Evolutionary conservation across 2,329 filamentous ascomycete genomes (phyloP).

Genomic region (Stenocarpella maydis): DNA sequence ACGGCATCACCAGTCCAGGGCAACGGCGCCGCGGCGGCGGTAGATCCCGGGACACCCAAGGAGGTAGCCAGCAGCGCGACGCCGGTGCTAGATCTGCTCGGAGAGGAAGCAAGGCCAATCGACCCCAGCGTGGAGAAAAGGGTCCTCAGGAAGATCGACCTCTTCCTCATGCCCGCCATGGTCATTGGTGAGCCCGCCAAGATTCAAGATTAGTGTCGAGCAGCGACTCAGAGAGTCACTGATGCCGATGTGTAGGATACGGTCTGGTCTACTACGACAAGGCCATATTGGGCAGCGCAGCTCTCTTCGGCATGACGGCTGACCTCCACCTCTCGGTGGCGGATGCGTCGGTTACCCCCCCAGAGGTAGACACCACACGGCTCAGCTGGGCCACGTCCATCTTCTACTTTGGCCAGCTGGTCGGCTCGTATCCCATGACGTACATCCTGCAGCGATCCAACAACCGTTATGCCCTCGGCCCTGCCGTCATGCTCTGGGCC

Average conservation of each 20-base stretch:
- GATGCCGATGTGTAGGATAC: conserved; percentile 51
- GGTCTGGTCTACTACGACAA: conserved; percentile 77
- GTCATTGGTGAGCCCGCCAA: conserved; percentile 51
- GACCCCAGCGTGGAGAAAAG: conserved; percentile 56
- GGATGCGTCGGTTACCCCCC: conserved; percentile 47
- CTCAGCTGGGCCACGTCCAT: conserved; percentile 80
- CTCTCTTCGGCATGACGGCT: conserved; percentile 78
- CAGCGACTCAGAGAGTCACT: not conserved
- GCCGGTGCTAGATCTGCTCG: conserved; percentile 63
- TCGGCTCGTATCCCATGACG: conserved; percentile 77
- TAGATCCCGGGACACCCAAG: not conserved
- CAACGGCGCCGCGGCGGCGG: not conserved
- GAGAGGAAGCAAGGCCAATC: conserved; percentile 60
- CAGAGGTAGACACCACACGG: conserved; percentile 63
- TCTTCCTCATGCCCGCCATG: conserved; percentile 66
- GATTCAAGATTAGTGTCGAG: not conserved
- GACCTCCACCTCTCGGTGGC: conserved; percentile 69
- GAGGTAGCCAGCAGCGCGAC: not conserved
- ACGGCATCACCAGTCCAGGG: conserved; percentile 1
- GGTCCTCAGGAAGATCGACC: conserved; percentile 64
- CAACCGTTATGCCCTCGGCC: conserved; percentile 69
- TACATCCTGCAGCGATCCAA: conserved; percentile 75
- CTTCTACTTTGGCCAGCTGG: conserved; percentile 84
- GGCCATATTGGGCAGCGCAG: conserved; percentile 77
- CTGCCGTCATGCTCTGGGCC: conserved; percentile 71